Evolutionary conservation across 148 eudicot species (phyloP).

Genomic region (Chenopodium berlandieri): DNA sequence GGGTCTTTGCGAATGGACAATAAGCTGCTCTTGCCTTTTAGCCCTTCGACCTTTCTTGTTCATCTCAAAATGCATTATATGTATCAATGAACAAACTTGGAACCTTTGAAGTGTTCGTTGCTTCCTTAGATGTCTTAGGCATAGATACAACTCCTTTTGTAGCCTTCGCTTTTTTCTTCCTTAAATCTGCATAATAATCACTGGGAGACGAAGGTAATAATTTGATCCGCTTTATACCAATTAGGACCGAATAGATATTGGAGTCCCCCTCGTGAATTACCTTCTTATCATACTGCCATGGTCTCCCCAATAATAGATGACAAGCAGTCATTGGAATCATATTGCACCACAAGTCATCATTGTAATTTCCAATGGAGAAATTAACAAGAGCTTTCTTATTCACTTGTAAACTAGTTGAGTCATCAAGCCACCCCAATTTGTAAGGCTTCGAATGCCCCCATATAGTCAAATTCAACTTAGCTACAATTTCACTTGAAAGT

Average conservation of each 20-base stretch:
- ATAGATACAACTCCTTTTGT: too few species aligned
- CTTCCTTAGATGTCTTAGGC: not conserved
- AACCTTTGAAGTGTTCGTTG: not conserved
- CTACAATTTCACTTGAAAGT: too few species aligned
- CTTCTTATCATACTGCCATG: not conserved
- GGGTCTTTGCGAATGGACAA: not conserved
- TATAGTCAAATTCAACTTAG: fast-evolving
- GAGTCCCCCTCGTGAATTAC: not conserved
- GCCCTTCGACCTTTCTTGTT: not conserved
- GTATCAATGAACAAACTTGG: not conserved
- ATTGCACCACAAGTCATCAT: not conserved
- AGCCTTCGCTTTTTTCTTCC: too few species aligned
- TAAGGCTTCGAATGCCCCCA: not conserved
- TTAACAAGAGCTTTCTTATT: not conserved
- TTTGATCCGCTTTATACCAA: too few species aligned
- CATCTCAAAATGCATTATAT: too few species aligned
- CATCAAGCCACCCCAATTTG: not conserved
- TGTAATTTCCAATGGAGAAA: too few species aligned
- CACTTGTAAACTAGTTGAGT: not conserved
- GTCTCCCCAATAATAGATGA: not conserved
- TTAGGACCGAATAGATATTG: too few species aligned
- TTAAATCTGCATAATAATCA: too few species aligned
- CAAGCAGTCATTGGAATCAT: not conserved
- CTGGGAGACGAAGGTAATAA: too few species aligned
- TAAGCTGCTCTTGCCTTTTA: not conserved